Evolutionary conservation across 2,329 filamentous ascomycete species (phyloP).

Genomic region (Rosellinia necatrix): DNA sequence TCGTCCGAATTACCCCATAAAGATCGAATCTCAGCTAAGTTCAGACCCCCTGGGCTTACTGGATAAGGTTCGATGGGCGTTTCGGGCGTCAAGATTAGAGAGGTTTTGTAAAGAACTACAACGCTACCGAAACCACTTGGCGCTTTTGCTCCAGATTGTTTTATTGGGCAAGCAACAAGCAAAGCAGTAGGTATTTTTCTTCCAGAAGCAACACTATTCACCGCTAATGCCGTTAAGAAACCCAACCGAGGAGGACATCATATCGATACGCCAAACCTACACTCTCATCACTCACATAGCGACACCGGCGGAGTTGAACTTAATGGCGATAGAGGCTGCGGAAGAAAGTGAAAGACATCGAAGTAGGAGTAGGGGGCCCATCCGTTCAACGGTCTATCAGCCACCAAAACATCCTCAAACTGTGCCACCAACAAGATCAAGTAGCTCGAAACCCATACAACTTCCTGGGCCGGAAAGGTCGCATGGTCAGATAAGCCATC

Average conservation of each 20-base stretch:
- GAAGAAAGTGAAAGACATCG: not conserved
- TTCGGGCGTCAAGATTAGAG: constrained; percentile 10
- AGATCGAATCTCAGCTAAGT: constrained; percentile 2
- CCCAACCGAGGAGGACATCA: not conserved
- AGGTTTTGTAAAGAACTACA: constrained; percentile 11
- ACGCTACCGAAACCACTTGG: constrained; percentile 3
- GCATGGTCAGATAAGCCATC: too few relatives aligned
- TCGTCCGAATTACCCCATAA: not conserved
- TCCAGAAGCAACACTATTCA: not conserved
- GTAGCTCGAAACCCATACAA: not conserved
- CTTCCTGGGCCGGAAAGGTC: not conserved
- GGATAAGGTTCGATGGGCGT: constrained; percentile 8
- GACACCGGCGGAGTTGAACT: constrained; percentile 1
- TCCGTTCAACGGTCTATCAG: not conserved
- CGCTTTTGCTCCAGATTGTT: constrained; percentile 14
- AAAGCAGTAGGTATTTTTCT: not conserved
- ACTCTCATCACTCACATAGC: constrained; percentile 9
- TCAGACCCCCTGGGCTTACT: not conserved
- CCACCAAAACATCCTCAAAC: not conserved
- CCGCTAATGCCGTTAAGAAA: constrained; percentile 2
- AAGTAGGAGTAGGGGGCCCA: not conserved
- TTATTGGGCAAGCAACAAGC: constrained; percentile 4
- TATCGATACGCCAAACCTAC: constrained; percentile 6
- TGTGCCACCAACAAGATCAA: not conserved
- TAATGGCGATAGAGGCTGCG: constrained; percentile 4